phyloP scores from a whole-genome alignment of 148 eudicot species.

The Agrostemma githago region DNA sequence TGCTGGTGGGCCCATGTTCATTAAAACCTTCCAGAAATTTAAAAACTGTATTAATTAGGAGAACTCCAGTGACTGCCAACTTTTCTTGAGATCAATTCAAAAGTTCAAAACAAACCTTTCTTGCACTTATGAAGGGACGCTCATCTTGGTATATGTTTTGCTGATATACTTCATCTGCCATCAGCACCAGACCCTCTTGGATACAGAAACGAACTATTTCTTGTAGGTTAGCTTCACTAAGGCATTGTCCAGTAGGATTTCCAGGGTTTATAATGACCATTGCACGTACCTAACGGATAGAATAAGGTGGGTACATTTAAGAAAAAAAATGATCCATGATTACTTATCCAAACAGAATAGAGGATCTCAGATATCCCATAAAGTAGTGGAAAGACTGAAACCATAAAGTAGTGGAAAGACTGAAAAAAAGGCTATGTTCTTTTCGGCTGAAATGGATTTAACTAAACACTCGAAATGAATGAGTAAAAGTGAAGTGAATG shows the following conservation, averaged over 20 bases:
- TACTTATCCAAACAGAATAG: neutral
- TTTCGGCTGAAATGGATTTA: too few species aligned
- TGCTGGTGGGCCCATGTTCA: slow-evolving; percentile 83
- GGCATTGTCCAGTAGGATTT: slow-evolving; percentile 98
- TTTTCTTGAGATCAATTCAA: neutral
- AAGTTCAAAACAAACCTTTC: slow-evolving; percentile 52
- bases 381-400: neutral
- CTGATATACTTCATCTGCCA: slow-evolving; percentile 98
- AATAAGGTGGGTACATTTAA: slow-evolving; percentile 6
- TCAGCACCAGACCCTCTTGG: slow-evolving; percentile 68
- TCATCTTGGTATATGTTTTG: slow-evolving; percentile 96
- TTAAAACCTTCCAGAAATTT: slow-evolving; percentile 48
- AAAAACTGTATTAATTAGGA: slow-evolving; percentile 6
- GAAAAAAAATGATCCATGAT: neutral
- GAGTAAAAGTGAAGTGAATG: too few species aligned
- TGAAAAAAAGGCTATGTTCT: too few species aligned
- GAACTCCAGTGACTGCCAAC: neutral
- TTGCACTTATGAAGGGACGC: slow-evolving; percentile 88
- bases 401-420: too few species aligned
- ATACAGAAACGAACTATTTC: slow-evolving; percentile 73
- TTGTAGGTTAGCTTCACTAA: slow-evolving; percentile 70
- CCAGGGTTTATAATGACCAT: slow-evolving; percentile 99
- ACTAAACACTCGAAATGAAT: too few species aligned
- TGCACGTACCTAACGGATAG: slow-evolving; percentile 66
- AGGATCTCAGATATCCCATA: neutral